phyloP scores from a whole-genome alignment of 2,329 filamentous ascomycete species.

The Xylariaceae sp. region DNA sequence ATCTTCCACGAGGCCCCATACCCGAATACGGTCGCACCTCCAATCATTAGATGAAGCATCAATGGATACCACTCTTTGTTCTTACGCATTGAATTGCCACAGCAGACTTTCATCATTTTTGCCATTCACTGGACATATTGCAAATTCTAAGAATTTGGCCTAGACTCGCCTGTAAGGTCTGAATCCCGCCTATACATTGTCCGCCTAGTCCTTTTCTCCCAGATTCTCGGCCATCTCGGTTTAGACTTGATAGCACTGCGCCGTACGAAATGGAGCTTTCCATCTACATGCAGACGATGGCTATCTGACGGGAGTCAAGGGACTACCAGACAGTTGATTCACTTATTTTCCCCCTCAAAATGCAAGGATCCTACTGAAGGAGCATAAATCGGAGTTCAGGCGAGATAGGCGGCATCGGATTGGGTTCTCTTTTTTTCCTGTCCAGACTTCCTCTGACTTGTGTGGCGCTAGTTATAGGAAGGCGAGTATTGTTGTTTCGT shows the following conservation, averaged over 20 bases:
- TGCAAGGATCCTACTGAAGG: conserved; percentile 6
- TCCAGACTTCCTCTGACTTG: conserved; percentile 16
- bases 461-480: conserved; percentile 30
- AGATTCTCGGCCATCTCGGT: conserved; percentile 8
- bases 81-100: conserved; percentile 14
- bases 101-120: conserved; percentile 26
- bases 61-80: conserved; percentile 28
- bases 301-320: neutral
- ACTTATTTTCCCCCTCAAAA: neutral
- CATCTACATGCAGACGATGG: conserved; percentile 1
- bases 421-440: conserved; percentile 5
- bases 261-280: conserved; percentile 15
- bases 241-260: conserved; percentile 1
- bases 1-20: conserved; percentile 7
- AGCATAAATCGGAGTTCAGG: conserved; percentile 21
- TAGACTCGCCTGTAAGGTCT: conserved; percentile 7
- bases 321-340: conserved; percentile 1
- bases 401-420: conserved; percentile 20
- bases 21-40: conserved; percentile 7
- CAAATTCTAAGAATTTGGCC: conserved; percentile 16
- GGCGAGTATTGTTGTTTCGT: conserved; percentile 21
- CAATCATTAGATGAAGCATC: conserved; percentile 18
- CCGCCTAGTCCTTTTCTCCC: neutral
- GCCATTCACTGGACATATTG: conserved; percentile 33
- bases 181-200: conserved; percentile 5